A percentile compares a stretch with the other conserved stretches of the same genome.
Evolutionary conservation across 495 filamentous ascomycete genomes (phyloP).

Genomic region (Immersiella caudata): DNA sequence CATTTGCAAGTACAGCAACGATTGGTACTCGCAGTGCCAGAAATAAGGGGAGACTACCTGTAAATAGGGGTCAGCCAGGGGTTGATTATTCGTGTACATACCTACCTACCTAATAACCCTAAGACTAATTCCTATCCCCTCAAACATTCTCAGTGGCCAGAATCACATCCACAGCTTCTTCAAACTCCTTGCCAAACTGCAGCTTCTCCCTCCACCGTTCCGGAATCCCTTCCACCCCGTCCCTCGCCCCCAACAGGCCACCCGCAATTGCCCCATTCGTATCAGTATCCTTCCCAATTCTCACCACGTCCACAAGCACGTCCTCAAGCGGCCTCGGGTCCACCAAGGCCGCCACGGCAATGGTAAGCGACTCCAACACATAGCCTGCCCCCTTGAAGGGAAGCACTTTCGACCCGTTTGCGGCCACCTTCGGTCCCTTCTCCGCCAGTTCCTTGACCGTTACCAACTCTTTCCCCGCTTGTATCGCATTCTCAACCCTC

Average conservation of each 20-base stretch:
- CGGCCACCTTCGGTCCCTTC: conserved; percentile 27
- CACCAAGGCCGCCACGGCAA: conserved; percentile 36
- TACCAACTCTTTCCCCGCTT: conserved; percentile 21
- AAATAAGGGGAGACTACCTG: conserved; percentile 2
- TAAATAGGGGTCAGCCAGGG: no score
- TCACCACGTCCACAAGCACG: conserved; percentile 36
- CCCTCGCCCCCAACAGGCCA: conserved; percentile 36
- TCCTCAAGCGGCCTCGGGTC: conserved; percentile 37
- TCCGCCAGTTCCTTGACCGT: conserved; percentile 30
- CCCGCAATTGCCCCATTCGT: conserved; percentile 41
- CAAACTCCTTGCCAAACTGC: conserved; percentile 39
- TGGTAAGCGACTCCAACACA: conserved; percentile 34
- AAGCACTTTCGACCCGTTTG: conserved; percentile 23
- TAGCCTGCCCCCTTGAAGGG: conserved; percentile 29
- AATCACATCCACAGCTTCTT: conserved; percentile 23
- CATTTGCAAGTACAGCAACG: conserved; percentile 20
- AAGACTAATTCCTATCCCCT: no score
- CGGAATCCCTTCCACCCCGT: conserved; percentile 34
- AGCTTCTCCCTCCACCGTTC: conserved; percentile 32
- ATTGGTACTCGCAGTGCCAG: conserved; percentile 25
- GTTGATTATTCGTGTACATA: no score
- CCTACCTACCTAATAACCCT: no score
- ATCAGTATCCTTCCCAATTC: conserved; percentile 37
- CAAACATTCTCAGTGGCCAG: background rate
- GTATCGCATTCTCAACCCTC: conserved; percentile 23